phyloP scores from a whole-genome alignment of 2,329 filamentous ascomycete species.

The Hymenoscyphus salicellus region DNA sequence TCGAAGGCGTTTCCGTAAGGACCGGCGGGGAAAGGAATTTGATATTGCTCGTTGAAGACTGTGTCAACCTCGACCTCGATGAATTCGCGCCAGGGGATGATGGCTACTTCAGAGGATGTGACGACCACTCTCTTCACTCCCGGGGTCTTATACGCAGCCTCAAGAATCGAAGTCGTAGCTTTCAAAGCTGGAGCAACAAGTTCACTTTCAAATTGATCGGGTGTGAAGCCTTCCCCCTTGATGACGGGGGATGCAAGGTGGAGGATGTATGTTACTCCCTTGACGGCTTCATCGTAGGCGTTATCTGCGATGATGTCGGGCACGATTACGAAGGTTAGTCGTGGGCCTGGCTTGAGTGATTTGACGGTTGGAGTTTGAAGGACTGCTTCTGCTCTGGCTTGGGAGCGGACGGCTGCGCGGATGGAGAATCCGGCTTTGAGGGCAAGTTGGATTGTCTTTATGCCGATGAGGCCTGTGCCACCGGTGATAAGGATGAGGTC shows the following conservation, averaged over 20 bases:
- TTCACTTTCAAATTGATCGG: constrained; percentile 47
- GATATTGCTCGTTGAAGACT: constrained; percentile 23
- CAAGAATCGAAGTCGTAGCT: constrained; percentile 39
- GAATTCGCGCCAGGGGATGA: constrained; percentile 35
- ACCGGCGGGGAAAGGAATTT: constrained; percentile 23
- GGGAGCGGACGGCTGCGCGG: constrained; percentile 45
- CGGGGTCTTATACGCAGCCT: constrained; percentile 38
- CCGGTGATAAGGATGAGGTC: constrained; percentile 29
- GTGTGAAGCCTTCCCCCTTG: constrained; percentile 27
- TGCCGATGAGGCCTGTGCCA: constrained; percentile 51
- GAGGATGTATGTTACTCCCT: constrained; percentile 40
- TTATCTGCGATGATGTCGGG: constrained; percentile 38
- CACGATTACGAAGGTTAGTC: constrained; percentile 36
- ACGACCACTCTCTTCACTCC: constrained; percentile 43
- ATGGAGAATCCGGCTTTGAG: constrained; percentile 41
- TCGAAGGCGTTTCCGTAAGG: constrained; percentile 27
- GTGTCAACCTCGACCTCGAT: constrained; percentile 26
- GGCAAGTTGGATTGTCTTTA: constrained; percentile 44
- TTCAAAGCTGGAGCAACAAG: constrained; percentile 39
- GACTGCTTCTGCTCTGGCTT: constrained; percentile 44
- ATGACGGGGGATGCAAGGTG: constrained; percentile 28
- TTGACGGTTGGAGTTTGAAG: constrained; percentile 31
- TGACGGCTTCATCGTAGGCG: constrained; percentile 43
- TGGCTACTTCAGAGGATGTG: constrained; percentile 45
- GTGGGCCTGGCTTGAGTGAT: constrained; percentile 37